Conservation (phyloP, 140 eudicot species). For the Senecio squalidus region DNA sequence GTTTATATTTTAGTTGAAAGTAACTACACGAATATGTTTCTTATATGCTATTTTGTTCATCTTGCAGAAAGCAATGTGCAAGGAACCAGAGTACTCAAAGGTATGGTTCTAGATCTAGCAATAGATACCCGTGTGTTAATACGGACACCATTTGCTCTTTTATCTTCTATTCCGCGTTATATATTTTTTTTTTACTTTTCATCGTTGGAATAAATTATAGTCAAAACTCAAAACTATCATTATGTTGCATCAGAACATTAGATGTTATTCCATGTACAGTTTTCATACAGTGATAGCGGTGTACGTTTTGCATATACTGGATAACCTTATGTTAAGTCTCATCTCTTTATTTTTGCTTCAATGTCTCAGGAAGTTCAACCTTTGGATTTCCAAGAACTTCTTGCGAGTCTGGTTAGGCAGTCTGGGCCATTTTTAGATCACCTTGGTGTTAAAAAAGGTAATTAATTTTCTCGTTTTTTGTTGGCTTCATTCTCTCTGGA, state of each 20-base stretch:
- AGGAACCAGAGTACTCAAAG: slow-evolving; percentile 68
- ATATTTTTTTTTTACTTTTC: neutral
- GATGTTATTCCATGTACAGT: neutral
- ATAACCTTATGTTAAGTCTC: neutral
- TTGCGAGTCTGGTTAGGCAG: slow-evolving; percentile 87
- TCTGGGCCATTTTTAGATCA: slow-evolving; percentile 91
- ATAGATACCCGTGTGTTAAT: slow-evolving; percentile 7
- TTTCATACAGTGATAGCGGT: neutral
- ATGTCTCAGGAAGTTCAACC: slow-evolving; percentile 79
- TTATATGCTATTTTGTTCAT: slow-evolving; percentile 13
- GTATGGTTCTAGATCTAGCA: slow-evolving; percentile 32
- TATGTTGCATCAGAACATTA: neutral
- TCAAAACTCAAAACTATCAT: neutral
- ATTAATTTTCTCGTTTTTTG: neutral
- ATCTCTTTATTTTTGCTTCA: neutral
- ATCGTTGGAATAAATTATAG: neutral
- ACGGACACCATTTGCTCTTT: neutral
- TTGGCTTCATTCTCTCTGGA: neutral
- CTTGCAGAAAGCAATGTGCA: slow-evolving; percentile 85
- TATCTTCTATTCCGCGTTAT: neutral
- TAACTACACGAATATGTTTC: neutral
- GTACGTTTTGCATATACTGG: neutral
- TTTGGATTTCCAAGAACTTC: slow-evolving; percentile 82
- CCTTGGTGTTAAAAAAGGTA: slow-evolving; percentile 83
- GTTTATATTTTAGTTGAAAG: neutral